phyloP scores from a whole-genome alignment of 2,329 filamentous ascomycete species.

The Eutypa lata region DNA sequence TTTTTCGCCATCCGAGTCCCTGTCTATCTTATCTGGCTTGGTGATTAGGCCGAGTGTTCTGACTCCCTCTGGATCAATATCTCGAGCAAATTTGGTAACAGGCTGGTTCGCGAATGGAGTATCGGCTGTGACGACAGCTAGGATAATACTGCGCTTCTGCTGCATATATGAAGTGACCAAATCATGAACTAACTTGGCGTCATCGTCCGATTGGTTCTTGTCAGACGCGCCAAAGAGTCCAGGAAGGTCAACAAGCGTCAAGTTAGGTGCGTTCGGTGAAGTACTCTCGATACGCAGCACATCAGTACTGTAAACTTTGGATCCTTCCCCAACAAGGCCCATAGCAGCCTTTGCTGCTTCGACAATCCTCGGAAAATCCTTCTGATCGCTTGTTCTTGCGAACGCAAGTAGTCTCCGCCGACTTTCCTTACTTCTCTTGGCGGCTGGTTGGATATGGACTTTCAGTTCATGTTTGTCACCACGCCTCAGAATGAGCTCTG shows the following conservation, averaged over 20 bases:
- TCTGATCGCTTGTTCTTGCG: conserved; percentile 8
- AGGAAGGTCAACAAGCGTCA: conserved; percentile 52
- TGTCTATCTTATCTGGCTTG: conserved; percentile 37
- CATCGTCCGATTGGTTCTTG: conserved; percentile 36
- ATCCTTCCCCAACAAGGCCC: conserved; percentile 34
- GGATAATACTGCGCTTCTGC: conserved; percentile 49
- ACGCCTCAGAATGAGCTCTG: conserved; percentile 55
- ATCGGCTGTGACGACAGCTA: conserved; percentile 48
- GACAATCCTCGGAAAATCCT: conserved; percentile 20
- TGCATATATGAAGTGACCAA: conserved; percentile 51
- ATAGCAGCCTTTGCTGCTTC: conserved; percentile 36
- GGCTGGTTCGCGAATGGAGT: conserved; percentile 53
- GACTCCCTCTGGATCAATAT: conserved; percentile 20
- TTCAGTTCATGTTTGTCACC: conserved; percentile 23
- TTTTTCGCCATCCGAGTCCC: conserved; percentile 23
- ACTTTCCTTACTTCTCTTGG: conserved; percentile 11
- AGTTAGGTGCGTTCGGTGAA: conserved; percentile 39
- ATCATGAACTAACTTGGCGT: conserved; percentile 36
- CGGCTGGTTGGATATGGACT: conserved; percentile 18
- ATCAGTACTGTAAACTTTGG: conserved; percentile 34
- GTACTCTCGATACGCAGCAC: conserved; percentile 39
- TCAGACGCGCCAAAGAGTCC: conserved; percentile 43
- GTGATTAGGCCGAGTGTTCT: conserved; percentile 50
- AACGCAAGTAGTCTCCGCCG: conserved; percentile 20
- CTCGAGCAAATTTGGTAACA: conserved; percentile 37